Evolutionary conservation across 129 eudicot species (phyloP).

Genomic region (Helianthus tuberosus): DNA sequence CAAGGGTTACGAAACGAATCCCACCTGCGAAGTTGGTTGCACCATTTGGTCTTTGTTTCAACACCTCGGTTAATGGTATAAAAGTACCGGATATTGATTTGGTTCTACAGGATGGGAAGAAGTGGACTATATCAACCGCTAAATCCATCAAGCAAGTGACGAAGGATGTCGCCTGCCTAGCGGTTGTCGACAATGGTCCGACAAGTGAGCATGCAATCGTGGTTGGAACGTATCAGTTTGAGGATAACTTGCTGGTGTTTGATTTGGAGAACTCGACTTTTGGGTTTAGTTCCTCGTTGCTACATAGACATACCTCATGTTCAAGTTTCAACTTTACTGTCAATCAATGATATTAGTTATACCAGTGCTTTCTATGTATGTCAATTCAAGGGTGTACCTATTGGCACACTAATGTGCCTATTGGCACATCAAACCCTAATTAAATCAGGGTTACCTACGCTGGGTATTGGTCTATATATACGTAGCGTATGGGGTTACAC

Average conservation of each 20-base stretch:
- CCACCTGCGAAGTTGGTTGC: neutral
- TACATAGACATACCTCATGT: neutral
- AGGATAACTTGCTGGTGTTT: constrained; percentile 19
- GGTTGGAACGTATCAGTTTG: constrained; percentile 1
- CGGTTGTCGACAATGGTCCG: constrained; percentile 5
- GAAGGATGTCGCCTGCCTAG: neutral
- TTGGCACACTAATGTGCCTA: too few species aligned
- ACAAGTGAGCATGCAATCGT: constrained; percentile 5
- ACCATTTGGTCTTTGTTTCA: constrained; percentile 13
- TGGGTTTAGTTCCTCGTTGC: neutral
- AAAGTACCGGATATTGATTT: neutral
- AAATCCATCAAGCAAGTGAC: too few species aligned
- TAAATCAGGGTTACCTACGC: too few species aligned
- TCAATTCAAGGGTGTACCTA: too few species aligned
- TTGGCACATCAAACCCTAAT: too few species aligned
- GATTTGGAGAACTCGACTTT: constrained; percentile 9
- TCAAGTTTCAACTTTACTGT: neutral
- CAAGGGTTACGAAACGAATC: constrained; percentile 11
- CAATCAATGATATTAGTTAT: too few species aligned
- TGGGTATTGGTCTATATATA: too few species aligned
- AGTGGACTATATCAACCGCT: too few species aligned
- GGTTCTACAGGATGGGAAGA: too few species aligned
- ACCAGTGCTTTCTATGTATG: too few species aligned
- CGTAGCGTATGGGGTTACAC: too few species aligned
- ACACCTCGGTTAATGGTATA: neutral